Percentiles rank a stretch among this genome's conserved stretches.
phyloP scores from a whole-genome alignment of 139 green algal genomes.

The Deuterostichococcus epilithicus region DNA sequence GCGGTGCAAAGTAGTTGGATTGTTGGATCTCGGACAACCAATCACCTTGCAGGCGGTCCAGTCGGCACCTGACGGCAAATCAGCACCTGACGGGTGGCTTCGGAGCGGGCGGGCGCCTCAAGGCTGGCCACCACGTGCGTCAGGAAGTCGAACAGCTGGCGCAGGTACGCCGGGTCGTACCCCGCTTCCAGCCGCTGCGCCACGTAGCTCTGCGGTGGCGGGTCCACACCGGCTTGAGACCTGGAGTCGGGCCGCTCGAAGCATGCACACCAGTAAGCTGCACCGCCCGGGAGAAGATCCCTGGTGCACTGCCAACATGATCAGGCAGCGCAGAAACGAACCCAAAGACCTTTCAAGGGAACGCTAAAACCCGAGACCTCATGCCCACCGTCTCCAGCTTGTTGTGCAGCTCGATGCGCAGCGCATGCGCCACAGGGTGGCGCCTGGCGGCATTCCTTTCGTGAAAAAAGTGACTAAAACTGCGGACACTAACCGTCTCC shows the following conservation, averaged over 20 bases:
- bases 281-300: too few species aligned
- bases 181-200: constrained; percentile 8
- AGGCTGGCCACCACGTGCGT: constrained; percentile 17
- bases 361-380: neutral
- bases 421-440: neutral
- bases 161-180: constrained; percentile 20
- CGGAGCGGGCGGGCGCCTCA: constrained; percentile 20
- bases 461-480: too few species aligned
- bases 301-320: too few species aligned
- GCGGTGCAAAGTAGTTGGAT: too few species aligned
- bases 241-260: too few species aligned
- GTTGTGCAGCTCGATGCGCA: neutral
- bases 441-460: too few species aligned
- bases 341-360: neutral
- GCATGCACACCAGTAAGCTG: too few species aligned
- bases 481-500: constrained; percentile 12
- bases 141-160: constrained; percentile 25
- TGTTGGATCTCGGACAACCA: neutral
- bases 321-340: neutral
- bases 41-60: neutral
- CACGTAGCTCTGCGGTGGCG: constrained; percentile 16
- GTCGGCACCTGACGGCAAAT: neutral
- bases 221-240: neutral
- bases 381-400: constrained; percentile 1
- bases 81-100: constrained; percentile 9